Percentiles rank a stretch among this genome's conserved stretches.
These are phyloP conservation scores for Prototheca cutis DNA, from an alignment of 163 green algal genomes.

Conservation along the genomic window DNA sequence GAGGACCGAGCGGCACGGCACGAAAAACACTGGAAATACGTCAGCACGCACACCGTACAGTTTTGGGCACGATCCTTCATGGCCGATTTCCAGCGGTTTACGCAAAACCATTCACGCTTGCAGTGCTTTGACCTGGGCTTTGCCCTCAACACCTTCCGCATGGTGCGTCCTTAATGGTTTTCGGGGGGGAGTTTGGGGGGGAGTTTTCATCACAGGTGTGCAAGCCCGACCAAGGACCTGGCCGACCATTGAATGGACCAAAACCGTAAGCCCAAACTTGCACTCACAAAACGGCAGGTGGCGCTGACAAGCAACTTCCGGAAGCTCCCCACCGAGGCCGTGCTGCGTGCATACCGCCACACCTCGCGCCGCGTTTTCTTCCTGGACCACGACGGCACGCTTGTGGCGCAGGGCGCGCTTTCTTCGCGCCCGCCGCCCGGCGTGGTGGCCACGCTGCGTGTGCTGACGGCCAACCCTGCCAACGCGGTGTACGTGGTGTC, in stretches of 20 bases:
- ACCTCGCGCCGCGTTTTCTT: constrained; percentile 66
- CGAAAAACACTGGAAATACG: constrained; percentile 96
- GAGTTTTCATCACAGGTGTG: background rate
- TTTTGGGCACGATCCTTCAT: constrained; percentile 87
- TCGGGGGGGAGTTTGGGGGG: background rate
- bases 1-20: constrained; percentile 66
- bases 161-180: constrained; percentile 24
- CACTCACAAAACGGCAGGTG: too few species aligned
- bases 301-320: constrained; percentile 90
- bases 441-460: constrained; percentile 53
- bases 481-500: constrained; percentile 90
- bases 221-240: too few species aligned
- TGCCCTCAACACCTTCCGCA: constrained; percentile 89
- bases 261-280: too few species aligned
- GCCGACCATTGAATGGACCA: too few species aligned
- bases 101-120: constrained; percentile 67
- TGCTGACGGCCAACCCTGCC: constrained; percentile 53
- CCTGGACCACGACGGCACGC: constrained; percentile 91
- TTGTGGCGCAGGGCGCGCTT: constrained; percentile 42
- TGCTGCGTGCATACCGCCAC: constrained; percentile 40
- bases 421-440: constrained; percentile 24
- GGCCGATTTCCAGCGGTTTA: constrained; percentile 68
- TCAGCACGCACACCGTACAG: constrained; percentile 81
- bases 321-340: constrained; percentile 55
- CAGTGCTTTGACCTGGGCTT: constrained; percentile 93